Percentiles rank a stretch among this genome's conserved stretches.
These are phyloP conservation scores for Nyctanthes arbortristis DNA, from an alignment of 257 asterid genomes.

Conservation along the genomic window DNA sequence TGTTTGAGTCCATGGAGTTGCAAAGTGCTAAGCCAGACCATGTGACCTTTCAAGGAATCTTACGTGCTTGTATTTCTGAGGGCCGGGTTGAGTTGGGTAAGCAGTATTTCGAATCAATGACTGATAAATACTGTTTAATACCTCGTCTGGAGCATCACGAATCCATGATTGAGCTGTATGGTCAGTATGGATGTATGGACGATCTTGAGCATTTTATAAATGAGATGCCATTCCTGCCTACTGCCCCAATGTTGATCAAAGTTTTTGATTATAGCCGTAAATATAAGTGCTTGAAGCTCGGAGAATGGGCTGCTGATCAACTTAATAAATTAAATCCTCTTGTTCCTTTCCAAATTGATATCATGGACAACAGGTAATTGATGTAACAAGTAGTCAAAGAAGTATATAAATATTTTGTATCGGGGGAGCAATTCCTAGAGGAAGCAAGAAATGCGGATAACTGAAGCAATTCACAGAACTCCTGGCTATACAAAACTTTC, in stretches of 20 bases:
- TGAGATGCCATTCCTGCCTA: conserved; percentile 53
- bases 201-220: conserved; percentile 62
- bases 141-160: conserved; percentile 74
- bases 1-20: conserved; percentile 54
- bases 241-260: conserved; percentile 50
- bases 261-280: conserved; percentile 50
- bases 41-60: conserved; percentile 48
- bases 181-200: conserved; percentile 53
- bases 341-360: conserved; percentile 36
- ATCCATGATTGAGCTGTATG: conserved; percentile 63
- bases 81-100: conserved; percentile 61
- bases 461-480: too few species aligned
- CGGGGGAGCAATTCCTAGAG: too few species aligned
- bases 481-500: too few species aligned
- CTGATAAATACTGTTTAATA: conserved; percentile 45
- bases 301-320: conserved; percentile 56
- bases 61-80: conserved; percentile 54
- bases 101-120: conserved; percentile 49
- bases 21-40: conserved; percentile 63
- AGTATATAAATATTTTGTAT: not conserved
- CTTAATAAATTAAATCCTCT: conserved; percentile 45
- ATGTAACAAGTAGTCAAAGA: not conserved
- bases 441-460: too few species aligned
- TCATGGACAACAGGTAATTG: conserved; percentile 16
- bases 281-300: conserved; percentile 40